Percentiles rank a stretch among this genome's conserved stretches.
Evolutionary conservation across 2,329 filamentous ascomycete genomes (phyloP).

Genomic region (Tolypocladium cylindrosporum): DNA sequence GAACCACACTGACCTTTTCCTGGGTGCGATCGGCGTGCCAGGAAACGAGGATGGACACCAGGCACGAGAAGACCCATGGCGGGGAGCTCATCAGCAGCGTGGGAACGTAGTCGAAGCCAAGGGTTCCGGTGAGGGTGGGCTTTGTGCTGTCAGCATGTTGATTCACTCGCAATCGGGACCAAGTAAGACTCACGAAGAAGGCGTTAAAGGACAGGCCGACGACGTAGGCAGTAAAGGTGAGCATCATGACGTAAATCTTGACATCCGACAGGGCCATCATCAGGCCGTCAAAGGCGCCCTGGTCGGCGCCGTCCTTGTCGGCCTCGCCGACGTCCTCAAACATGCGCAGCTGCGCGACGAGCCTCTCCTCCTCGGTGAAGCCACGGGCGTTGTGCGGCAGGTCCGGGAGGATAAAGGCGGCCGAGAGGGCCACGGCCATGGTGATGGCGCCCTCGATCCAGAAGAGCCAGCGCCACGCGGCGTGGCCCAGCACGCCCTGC

Average conservation of each 20-base stretch:
- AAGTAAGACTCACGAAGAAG: slow-evolving; percentile 36
- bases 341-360: slow-evolving; percentile 45
- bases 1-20: slow-evolving; percentile 32
- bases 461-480: slow-evolving; percentile 53
- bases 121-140: slow-evolving; percentile 40
- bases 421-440: slow-evolving; percentile 35
- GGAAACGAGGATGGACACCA: slow-evolving; percentile 43
- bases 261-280: slow-evolving; percentile 48
- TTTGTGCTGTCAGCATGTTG: slow-evolving; percentile 9
- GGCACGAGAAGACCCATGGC: slow-evolving; percentile 48
- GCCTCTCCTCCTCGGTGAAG: slow-evolving; percentile 47
- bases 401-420: slow-evolving; percentile 42
- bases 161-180: rapidly evolving
- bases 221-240: slow-evolving; percentile 51
- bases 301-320: slow-evolving; percentile 38
- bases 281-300: slow-evolving; percentile 41
- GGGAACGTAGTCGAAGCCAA: slow-evolving; percentile 41
- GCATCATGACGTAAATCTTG: slow-evolving; percentile 56
- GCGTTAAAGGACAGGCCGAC: slow-evolving; percentile 48
- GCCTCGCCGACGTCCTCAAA: slow-evolving; percentile 48
- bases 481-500: slow-evolving; percentile 41
- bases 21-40: slow-evolving; percentile 46
- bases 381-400: slow-evolving; percentile 46
- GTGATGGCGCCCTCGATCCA: slow-evolving; percentile 46
- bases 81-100: slow-evolving; percentile 47